Percentiles rank a stretch among this genome's conserved stretches.
phyloP scores from a whole-genome alignment of 2,329 filamentous ascomycete species.

The Fusarium pseudograminearum region DNA sequence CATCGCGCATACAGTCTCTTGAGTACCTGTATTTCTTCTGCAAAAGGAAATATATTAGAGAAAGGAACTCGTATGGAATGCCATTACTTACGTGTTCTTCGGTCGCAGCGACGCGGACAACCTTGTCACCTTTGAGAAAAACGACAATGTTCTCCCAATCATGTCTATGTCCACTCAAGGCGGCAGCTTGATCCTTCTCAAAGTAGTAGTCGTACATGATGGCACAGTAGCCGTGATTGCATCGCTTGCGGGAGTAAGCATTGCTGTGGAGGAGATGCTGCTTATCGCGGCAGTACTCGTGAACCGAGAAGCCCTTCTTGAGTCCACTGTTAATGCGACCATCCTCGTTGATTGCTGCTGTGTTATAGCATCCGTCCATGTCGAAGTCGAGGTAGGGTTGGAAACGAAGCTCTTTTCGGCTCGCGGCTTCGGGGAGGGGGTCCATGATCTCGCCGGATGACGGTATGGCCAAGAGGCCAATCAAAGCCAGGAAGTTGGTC shows the following conservation, averaged over 20 bases:
- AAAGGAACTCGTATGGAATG: fast-evolving
- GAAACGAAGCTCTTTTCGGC: not conserved
- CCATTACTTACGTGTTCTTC: not conserved
- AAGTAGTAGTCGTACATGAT: not conserved
- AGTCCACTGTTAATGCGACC: not conserved
- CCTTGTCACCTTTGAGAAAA: not conserved
- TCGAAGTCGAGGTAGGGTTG: constrained; percentile 2
- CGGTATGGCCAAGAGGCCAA: not conserved
- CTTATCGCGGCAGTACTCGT: not conserved
- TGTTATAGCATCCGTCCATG: not conserved
- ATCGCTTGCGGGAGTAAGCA: constrained; percentile 10
- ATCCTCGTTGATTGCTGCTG: not conserved
- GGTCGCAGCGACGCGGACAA: not conserved
- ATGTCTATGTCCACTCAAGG: not conserved
- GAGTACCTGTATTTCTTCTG: not conserved
- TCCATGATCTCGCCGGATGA: not conserved
- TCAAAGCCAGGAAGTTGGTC: not conserved
- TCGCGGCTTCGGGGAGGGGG: not conserved
- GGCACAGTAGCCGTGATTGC: constrained; percentile 9
- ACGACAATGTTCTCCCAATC: not conserved
- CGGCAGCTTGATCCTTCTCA: not conserved
- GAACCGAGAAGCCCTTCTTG: fast-evolving
- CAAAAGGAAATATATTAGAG: not conserved
- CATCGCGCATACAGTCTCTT: not conserved
- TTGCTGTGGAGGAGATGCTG: not conserved